Conservation (phyloP, 1,284 basidiomycete genomes). For the Sporisorium scitamineum region DNA sequence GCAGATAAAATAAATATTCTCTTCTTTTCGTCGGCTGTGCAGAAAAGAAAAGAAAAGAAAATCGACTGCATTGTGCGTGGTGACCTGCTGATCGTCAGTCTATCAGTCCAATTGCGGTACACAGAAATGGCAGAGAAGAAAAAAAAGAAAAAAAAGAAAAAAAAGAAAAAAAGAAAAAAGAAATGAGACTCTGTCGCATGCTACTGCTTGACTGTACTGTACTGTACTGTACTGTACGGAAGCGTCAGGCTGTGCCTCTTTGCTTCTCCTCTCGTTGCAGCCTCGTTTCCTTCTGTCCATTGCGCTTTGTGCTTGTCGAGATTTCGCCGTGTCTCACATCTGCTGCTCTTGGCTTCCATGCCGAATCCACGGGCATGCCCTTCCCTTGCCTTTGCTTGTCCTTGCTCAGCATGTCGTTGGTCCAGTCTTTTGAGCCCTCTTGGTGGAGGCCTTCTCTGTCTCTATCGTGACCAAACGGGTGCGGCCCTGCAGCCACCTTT, state of each 20-base stretch:
- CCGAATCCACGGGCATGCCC: slow-evolving; percentile 18
- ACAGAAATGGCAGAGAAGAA: neutral
- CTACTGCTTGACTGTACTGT: too few species aligned
- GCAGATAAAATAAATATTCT: too few species aligned
- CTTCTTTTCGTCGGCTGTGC: neutral
- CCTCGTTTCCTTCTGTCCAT: neutral
- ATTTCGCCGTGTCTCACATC: slow-evolving; percentile 29
- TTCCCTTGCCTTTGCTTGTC: too few species aligned
- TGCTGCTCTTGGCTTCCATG: slow-evolving; percentile 36
- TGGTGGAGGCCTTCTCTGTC: slow-evolving; percentile 3
- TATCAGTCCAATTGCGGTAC: neutral
- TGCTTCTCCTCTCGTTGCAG: slow-evolving; percentile 8
- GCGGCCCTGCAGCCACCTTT: neutral
- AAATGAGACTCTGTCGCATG: neutral
- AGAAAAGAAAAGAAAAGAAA: neutral
- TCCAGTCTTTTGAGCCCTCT: neutral
- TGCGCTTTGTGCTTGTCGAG: too few species aligned
- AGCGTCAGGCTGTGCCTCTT: slow-evolving; percentile 1
- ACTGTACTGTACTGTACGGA: neutral
- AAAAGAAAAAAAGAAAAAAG: neutral
- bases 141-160: neutral
- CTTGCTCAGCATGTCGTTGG: neutral
- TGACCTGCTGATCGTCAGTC: neutral
- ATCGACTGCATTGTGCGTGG: neutral
- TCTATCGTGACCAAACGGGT: neutral